phyloP scores from a whole-genome alignment of 805 yeast genomes.

The Maudiozyma saulgeensis region DNA sequence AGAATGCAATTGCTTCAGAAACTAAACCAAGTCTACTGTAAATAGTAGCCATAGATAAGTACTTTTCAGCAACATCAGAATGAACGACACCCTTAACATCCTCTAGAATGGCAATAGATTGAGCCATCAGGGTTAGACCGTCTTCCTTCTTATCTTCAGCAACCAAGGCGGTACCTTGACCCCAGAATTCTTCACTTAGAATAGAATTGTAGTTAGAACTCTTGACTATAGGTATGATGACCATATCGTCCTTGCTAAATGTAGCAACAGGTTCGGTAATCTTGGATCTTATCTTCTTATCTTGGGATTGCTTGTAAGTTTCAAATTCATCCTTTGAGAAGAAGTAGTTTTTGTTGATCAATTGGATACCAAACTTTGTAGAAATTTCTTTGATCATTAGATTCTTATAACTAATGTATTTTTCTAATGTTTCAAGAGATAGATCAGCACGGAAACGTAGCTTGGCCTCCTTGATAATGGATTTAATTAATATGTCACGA shows the following conservation, averaged over 20 bases:
- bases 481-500: constrained; percentile 35
- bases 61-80: constrained; percentile 65
- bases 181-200: constrained; percentile 67
- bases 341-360: constrained; percentile 40
- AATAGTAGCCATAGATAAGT: constrained; percentile 53
- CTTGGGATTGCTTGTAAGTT: constrained; percentile 22
- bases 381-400: constrained; percentile 61
- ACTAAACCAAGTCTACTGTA: constrained; percentile 51
- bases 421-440: constrained; percentile 38
- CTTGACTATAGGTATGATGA: constrained; percentile 69
- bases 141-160: constrained; percentile 35
- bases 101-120: constrained; percentile 64
- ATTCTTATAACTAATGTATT: constrained; percentile 32
- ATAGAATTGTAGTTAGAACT: constrained; percentile 57
- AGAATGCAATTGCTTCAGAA: constrained; percentile 51
- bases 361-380: constrained; percentile 76
- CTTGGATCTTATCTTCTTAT: constrained; percentile 31
- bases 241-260: constrained; percentile 52
- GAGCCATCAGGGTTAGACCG: constrained; percentile 57
- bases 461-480: constrained; percentile 44
- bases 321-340: constrained; percentile 35
- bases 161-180: constrained; percentile 40
- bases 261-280: constrained; percentile 32
- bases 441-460: constrained; percentile 56
- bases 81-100: constrained; percentile 79